Evolutionary conservation across 2,329 filamentous ascomycete genomes (phyloP).

Genomic region (Xylaria sp.): DNA sequence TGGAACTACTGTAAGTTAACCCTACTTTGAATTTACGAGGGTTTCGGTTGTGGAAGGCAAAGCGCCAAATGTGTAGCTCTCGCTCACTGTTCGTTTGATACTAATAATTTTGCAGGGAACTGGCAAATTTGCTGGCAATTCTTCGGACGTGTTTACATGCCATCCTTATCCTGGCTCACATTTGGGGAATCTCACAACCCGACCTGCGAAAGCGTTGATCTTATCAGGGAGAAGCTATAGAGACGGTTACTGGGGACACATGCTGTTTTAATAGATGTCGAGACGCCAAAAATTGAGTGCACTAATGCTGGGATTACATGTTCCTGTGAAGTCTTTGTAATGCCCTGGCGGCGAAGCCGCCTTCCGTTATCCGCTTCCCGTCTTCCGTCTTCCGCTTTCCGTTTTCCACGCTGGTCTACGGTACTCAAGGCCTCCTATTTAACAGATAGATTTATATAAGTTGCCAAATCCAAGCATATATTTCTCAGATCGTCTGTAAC

Average conservation of each 20-base stretch:
- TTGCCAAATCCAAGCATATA: background rate
- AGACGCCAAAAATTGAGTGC: background rate
- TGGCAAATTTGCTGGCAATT: slow-evolving; percentile 28
- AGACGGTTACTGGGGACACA: background rate
- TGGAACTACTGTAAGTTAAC: slow-evolving; percentile 14
- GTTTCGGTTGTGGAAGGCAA: background rate
- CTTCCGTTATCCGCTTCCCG: slow-evolving; percentile 26
- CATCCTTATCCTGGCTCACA: slow-evolving; percentile 18
- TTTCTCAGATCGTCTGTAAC: background rate
- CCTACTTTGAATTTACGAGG: background rate
- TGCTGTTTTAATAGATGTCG: background rate
- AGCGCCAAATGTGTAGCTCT: background rate
- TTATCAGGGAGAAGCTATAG: slow-evolving; percentile 16
- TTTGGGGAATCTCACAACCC: slow-evolving; percentile 20
- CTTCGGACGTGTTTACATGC: slow-evolving; percentile 19
- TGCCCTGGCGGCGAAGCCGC: slow-evolving; percentile 1
- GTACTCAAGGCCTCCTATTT: background rate
- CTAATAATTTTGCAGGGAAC: slow-evolving; percentile 7
- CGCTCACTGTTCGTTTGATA: background rate
- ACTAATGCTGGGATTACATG: background rate
- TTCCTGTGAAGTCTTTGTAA: background rate
- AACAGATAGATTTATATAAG: slow-evolving; percentile 1
- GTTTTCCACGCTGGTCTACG: background rate
- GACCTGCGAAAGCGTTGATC: slow-evolving; percentile 24
- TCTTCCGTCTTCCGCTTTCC: slow-evolving; percentile 22